Base-by-base conservation (phyloP, 495 filamentous ascomycete species). In the Amniculicola lignicola region DNA sequence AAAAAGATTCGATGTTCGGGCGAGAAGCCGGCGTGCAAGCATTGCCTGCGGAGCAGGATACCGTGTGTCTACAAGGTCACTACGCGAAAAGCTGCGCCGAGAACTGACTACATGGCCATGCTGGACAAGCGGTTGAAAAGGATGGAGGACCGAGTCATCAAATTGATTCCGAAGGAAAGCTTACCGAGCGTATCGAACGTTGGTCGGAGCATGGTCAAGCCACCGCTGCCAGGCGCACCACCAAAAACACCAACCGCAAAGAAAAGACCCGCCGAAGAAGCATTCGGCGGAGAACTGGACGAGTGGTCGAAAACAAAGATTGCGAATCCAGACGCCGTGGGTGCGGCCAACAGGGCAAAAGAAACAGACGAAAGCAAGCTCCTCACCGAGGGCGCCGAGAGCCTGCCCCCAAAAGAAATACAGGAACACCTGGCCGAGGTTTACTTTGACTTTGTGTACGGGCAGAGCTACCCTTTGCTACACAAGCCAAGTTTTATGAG, bases 61-160 rank as follows among this genome's bases (percentile, higher is more conserved):
- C 92, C 93, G 4, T 98, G 93, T 68, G 90, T 97, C n/a, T 98
- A 98, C 78, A 97, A 97, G 66, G 88, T 95, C 39, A 96, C 92
- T 0, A 90, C 90, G 9, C 77, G 93, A 57, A 97, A 96, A 69
- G 91, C 90, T 2, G 90, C 91, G n/a, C 92, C 93, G 31, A 79
- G 93, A 51, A 96, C 92, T 14, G 93, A 97, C 69, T 98, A 97
- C 70, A 98, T 97, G 93, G 92, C 92, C 14, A 98, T 96, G 92
- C 71, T 97, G 59, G 93, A 98, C 70, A 94, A 95, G 70, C 77
- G 92, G 39, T 44, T 75, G 45, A 72, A 71, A 74, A 75, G 90
- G 46, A 98, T 98, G 93, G 93, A 98, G 70, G 93, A 98, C 63
- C 84, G 92, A 36, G 90, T 98, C 37, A 94, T 96, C 74, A 96